phyloP scores from a whole-genome alignment of 495 filamentous ascomycete species.

The Xylaria sp. region DNA sequence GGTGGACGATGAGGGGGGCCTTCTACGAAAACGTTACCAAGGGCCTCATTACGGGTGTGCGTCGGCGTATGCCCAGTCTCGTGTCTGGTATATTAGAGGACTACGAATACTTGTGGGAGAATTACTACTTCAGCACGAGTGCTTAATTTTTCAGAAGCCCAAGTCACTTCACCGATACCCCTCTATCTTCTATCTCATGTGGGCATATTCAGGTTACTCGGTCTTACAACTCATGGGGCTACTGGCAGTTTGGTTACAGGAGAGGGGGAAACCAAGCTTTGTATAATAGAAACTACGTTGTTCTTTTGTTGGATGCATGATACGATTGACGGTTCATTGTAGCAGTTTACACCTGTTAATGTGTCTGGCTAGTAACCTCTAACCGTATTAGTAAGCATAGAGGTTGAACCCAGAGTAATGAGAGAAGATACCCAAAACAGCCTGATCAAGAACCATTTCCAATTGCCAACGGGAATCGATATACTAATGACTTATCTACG shows the following conservation, averaged over 20 bases:
- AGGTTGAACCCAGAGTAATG: not conserved
- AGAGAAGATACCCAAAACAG: slow-evolving; percentile 14
- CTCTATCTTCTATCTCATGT: not conserved
- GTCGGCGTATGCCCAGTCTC: slow-evolving; percentile 76
- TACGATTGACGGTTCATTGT: not conserved
- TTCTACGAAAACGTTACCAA: slow-evolving; percentile 96
- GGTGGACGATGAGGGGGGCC: slow-evolving; percentile 95
- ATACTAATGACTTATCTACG: not conserved
- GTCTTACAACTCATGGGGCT: not conserved
- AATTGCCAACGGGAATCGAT: not conserved
- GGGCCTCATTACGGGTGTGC: slow-evolving; percentile 74
- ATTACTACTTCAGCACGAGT: slow-evolving; percentile 83
- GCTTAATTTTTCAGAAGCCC: slow-evolving; percentile 35
- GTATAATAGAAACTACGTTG: slow-evolving; percentile 8
- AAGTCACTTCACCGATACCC: not conserved
- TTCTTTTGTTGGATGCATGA: not conserved
- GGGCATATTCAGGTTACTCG: not conserved
- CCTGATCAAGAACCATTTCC: not conserved
- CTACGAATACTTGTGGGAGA: slow-evolving; percentile 97
- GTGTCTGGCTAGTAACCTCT: not conserved
- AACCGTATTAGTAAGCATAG: not conserved
- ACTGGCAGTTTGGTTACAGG: not conserved
- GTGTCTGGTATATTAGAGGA: slow-evolving; percentile 87
- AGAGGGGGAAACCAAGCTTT: not conserved
- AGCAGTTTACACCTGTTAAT: not conserved